Evolutionary conservation across 805 yeast species (phyloP).

Genomic region (Candida chauliodis): DNA sequence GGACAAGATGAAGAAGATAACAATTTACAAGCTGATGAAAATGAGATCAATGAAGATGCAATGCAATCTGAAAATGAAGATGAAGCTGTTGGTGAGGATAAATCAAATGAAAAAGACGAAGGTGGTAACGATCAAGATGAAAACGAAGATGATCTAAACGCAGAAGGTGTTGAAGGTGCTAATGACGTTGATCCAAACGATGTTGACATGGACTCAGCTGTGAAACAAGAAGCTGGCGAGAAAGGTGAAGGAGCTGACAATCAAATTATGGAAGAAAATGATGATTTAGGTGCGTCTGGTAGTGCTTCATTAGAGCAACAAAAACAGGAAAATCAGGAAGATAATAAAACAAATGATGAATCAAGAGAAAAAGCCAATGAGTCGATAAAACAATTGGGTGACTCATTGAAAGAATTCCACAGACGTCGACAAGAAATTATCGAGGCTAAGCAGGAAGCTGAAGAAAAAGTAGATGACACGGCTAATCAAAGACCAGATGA

Average conservation of each 20-base stretch:
- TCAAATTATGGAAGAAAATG: constrained; percentile 53
- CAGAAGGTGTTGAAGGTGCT: constrained; percentile 56
- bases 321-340: constrained; percentile 40
- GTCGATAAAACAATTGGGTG: constrained; percentile 85
- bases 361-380: constrained; percentile 69
- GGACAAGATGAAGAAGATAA: constrained; percentile 11
- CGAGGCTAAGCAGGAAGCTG: constrained; percentile 52
- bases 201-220: constrained; percentile 54
- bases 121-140: constrained; percentile 33
- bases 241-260: constrained; percentile 61
- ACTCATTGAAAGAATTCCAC: constrained; percentile 85
- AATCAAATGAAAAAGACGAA: constrained; percentile 37
- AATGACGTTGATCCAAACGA: constrained; percentile 44
- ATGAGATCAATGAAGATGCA: constrained; percentile 30
- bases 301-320: constrained; percentile 37
- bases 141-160: constrained; percentile 26
- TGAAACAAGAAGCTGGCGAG: constrained; percentile 57
- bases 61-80: constrained; percentile 21
- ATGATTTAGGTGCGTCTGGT: constrained; percentile 69
- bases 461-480: constrained; percentile 48
- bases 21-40: constrained; percentile 36
- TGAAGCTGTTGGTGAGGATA: constrained; percentile 27
- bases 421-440: constrained; percentile 85
- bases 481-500: constrained; percentile 77
- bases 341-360: constrained; percentile 41